phyloP scores from a whole-genome alignment of 371 early-diverging fungal species.

The Mucor irregularis region DNA sequence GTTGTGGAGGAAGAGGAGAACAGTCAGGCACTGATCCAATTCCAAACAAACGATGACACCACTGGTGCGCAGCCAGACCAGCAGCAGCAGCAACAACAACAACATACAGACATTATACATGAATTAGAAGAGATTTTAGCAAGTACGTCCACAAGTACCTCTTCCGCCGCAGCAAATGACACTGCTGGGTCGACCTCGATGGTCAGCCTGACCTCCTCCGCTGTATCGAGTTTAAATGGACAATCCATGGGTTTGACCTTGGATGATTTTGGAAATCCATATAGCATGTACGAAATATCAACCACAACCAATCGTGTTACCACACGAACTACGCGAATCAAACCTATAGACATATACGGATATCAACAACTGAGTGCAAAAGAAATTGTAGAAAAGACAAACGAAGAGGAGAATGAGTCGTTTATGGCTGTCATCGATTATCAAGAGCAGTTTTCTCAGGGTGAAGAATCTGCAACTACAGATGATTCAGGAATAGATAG shows the following conservation, averaged over 20 bases:
- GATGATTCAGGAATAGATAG: neutral
- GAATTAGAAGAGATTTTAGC: constrained; percentile 40
- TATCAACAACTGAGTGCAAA: constrained; percentile 20
- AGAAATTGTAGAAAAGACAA: constrained; percentile 33
- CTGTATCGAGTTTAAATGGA: neutral
- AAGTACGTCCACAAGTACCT: neutral
- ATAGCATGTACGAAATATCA: constrained; percentile 39
- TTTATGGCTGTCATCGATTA: constrained; percentile 41
- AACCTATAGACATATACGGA: constrained; percentile 33
- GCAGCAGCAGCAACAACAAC: no score
- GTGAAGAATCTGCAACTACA: neutral
- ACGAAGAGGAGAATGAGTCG: constrained; percentile 37
- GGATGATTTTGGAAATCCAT: constrained; percentile 21
- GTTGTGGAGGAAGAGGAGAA: constrained; percentile 46
- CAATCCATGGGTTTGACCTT: neutral
- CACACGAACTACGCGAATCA: constrained; percentile 37
- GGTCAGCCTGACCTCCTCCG: constrained; percentile 1
- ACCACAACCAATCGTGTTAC: constrained; percentile 35
- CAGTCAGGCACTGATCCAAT: constrained; percentile 21
- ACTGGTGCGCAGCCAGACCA: neutral
- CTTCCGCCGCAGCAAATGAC: neutral
- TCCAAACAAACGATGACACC: neutral
- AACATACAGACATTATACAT: constrained; percentile 32
- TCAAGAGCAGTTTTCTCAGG: neutral
- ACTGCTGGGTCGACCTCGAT: constrained; percentile 4